Evolutionary conservation across 176 grass and related monocot species (phyloP).

Genomic region (Raddia guianensis): DNA sequence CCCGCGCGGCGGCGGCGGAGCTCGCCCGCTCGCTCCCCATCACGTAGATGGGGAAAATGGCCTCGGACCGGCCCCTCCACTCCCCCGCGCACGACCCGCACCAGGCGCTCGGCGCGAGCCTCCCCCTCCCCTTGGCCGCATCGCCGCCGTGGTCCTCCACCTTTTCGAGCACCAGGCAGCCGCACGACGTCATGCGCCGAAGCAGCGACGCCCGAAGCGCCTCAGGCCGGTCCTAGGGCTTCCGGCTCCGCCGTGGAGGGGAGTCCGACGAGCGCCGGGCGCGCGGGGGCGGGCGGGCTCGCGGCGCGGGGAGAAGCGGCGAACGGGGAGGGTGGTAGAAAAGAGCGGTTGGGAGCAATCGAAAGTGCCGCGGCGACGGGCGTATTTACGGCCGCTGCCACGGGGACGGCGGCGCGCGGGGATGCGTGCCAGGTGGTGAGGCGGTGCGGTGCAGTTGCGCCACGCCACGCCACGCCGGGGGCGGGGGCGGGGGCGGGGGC

Average conservation of each 20-base stretch:
- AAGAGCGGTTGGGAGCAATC: conserved; percentile 70
- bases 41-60: conserved; percentile 92
- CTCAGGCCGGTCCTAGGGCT: conserved; percentile 31
- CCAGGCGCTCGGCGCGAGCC: conserved; percentile 14
- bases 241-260: conserved; percentile 25
- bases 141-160: conserved; percentile 51
- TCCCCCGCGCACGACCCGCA: conserved; percentile 45
- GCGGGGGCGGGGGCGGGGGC: conserved; percentile 28
- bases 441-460: conserved; percentile 27
- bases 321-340: neutral
- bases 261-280: neutral
- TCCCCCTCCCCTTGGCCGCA: conserved; percentile 37
- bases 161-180: conserved; percentile 72
- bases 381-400: conserved; percentile 31
- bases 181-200: conserved; percentile 59
- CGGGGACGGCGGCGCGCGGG: neutral
- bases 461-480: neutral
- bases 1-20: conserved; percentile 48
- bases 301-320: neutral
- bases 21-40: conserved; percentile 60
- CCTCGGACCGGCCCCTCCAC: conserved; percentile 60
- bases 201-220: neutral
- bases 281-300: neutral
- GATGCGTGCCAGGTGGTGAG: conserved; percentile 21
- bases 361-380: conserved; percentile 31